A percentile compares a stretch with the other conserved stretches of the same genome.
These are phyloP conservation scores for Vitis amurensis DNA, from an alignment of 164 flowering plant genomes.

Conservation along the genomic window DNA sequence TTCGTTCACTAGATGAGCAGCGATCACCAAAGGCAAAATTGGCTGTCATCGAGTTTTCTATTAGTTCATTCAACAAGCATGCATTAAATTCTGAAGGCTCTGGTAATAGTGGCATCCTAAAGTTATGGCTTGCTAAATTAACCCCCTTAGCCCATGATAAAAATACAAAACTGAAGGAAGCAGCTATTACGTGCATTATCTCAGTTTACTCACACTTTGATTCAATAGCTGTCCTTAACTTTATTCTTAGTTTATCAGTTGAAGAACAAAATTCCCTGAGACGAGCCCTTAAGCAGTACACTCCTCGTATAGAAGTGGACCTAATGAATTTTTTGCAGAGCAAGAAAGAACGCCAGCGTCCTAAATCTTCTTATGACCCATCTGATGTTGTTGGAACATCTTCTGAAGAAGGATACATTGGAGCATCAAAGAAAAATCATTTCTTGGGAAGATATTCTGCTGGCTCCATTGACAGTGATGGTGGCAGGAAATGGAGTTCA, in stretches of 20 bases:
- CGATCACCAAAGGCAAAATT: slow-evolving; percentile 97
- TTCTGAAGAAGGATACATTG: slow-evolving; percentile 84
- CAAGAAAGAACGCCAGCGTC: slow-evolving; percentile 83
- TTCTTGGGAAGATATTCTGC: slow-evolving; percentile 75
- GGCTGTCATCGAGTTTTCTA: slow-evolving; percentile 98
- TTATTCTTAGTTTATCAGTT: slow-evolving; percentile 84
- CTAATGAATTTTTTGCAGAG: slow-evolving; percentile 86
- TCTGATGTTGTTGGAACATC: slow-evolving; percentile 86
- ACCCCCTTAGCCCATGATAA: slow-evolving; percentile 83
- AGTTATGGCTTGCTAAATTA: slow-evolving; percentile 94
- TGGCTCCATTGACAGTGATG: slow-evolving; percentile 77
- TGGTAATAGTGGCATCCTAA: slow-evolving; percentile 75
- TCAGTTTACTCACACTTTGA: slow-evolving; percentile 86
- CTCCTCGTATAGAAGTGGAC: slow-evolving; percentile 98
- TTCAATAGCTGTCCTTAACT: slow-evolving; percentile 70
- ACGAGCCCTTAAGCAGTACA: slow-evolving; percentile 89
- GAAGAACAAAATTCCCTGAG: slow-evolving; percentile 95
- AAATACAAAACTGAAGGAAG: slow-evolving; percentile 89
- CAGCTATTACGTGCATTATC: slow-evolving; percentile 85
- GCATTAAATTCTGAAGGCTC: slow-evolving; percentile 65
- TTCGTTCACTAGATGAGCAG: slow-evolving; percentile 96
- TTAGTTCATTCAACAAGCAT: slow-evolving; percentile 83
- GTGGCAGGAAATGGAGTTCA: slow-evolving; percentile 84
- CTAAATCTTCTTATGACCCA: slow-evolving; percentile 78
- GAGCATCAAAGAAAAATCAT: slow-evolving; percentile 55